Conservation (phyloP, 306 rosid genomes). For the Acacia crassicarpa region DNA sequence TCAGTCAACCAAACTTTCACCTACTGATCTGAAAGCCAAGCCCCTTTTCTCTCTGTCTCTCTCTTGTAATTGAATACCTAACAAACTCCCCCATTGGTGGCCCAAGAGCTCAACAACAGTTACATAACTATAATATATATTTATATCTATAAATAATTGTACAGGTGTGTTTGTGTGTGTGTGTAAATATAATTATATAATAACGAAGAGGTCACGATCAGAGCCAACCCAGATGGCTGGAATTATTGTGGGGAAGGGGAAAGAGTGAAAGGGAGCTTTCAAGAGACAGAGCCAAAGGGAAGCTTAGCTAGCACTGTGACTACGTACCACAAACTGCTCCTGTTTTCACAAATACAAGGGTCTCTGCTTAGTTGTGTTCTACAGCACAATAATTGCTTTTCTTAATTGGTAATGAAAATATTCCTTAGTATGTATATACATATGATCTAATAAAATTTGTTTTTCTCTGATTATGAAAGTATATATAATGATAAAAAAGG, state of each 20-base stretch:
- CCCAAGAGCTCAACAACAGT: constrained; percentile 20
- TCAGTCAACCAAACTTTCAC: constrained; percentile 37
- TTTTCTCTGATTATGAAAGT: background rate
- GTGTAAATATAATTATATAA: background rate
- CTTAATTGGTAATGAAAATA: background rate
- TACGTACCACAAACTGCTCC: background rate
- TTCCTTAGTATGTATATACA: background rate
- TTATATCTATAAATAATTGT: too few relatives aligned
- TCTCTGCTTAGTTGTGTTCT: background rate
- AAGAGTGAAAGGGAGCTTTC: constrained; percentile 58
- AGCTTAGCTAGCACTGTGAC: constrained; percentile 21
- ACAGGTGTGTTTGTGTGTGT: too few relatives aligned
- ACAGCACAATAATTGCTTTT: background rate
- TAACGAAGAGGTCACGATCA: constrained; percentile 37
- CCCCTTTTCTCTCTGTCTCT: background rate
- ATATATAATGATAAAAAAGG: too few relatives aligned
- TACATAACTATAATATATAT: background rate
- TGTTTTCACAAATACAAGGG: background rate
- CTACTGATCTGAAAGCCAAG: constrained; percentile 14
- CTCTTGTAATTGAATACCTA: background rate
- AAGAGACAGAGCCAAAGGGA: constrained; percentile 24
- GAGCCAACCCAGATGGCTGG: constrained; percentile 46
- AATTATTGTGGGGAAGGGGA: constrained; percentile 48
- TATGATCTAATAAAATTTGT: too few relatives aligned
- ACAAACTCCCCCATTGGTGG: constrained; percentile 15